Percentiles rank a stretch among this genome's conserved stretches.
Evolutionary conservation across 169 alveolate species (phyloP).

Genomic region (Babesia bigemina): DNA sequence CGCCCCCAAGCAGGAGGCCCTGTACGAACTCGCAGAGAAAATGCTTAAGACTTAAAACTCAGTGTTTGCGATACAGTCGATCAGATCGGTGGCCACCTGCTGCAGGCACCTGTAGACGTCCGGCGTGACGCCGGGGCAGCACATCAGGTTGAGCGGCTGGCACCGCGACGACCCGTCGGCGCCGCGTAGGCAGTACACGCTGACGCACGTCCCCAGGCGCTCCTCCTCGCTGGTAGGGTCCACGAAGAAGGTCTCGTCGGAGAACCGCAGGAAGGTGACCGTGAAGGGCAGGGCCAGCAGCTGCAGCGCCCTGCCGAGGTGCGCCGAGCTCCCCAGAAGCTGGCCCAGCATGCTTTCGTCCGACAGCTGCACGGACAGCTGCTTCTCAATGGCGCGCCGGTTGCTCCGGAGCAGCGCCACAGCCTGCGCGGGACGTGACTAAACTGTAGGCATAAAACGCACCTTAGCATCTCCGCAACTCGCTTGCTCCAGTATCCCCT

Average conservation of each 20-base stretch:
- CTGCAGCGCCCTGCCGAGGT: conserved; percentile 13
- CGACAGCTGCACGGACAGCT: not conserved
- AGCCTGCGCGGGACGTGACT: not conserved
- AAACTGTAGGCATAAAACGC: not conserved
- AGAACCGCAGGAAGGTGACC: conserved; percentile 44
- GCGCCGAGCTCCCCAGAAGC: not conserved
- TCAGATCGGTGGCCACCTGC: conserved; percentile 22
- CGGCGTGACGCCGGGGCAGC: conserved; percentile 25
- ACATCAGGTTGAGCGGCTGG: conserved; percentile 52
- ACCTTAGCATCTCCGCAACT: not conserved
- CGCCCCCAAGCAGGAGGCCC: conserved; percentile 34
- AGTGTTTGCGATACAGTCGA: conserved; percentile 14
- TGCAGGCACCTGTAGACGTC: conserved; percentile 17
- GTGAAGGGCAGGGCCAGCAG: conserved; percentile 44
- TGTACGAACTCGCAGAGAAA: conserved; percentile 45
- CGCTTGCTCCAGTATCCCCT: not conserved
- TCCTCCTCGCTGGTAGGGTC: conserved; percentile 67
- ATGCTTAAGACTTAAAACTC: conserved; percentile 12
- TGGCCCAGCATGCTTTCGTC: conserved; percentile 2
- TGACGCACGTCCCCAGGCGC: conserved; percentile 27
- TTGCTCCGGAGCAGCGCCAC: conserved; percentile 3
- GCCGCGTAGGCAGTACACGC: conserved; percentile 29
- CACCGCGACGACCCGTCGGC: conserved; percentile 8
- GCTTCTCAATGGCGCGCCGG: not conserved
- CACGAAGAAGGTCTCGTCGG: conserved; percentile 30